These are phyloP conservation scores for Saccharomyces cerevisiae DNA, from an alignment of 805 yeast species.

Conservation along the genomic window DNA sequence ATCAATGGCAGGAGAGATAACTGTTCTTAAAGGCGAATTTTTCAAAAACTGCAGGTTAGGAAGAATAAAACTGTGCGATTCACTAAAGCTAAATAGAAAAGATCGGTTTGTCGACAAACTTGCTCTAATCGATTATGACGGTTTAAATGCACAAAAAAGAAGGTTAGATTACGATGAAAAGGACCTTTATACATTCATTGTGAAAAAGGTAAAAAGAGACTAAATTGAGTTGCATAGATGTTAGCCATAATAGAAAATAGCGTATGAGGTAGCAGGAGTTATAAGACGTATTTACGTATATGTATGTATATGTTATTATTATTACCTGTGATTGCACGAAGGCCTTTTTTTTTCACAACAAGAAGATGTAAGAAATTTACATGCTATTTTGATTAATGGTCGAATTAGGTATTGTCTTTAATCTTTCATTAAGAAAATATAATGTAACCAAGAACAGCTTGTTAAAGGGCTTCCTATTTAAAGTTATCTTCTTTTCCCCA, in stretches of 20 bases:
- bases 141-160: background rate
- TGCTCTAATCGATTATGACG: constrained; percentile 11
- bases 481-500: constrained; percentile 2
- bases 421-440: background rate
- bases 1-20: constrained; percentile 16
- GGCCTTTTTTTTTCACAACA: background rate
- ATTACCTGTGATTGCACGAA: background rate
- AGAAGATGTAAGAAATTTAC: background rate
- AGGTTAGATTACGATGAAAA: constrained; percentile 2
- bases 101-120: constrained; percentile 17
- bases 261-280: background rate
- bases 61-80: constrained; percentile 12
- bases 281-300: background rate
- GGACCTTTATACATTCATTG: background rate
- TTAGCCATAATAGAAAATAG: background rate
- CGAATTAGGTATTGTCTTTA: background rate
- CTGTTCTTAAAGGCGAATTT: constrained; percentile 17
- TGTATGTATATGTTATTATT: background rate
- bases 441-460: background rate
- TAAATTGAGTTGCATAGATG: background rate
- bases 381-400: background rate
- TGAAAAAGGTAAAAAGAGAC: background rate
- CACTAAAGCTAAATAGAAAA: constrained; percentile 8
- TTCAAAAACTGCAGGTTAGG: constrained; percentile 15
- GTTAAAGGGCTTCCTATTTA: background rate